Evolutionary conservation across 139 green algal species (phyloP).

Genomic region (Spirogloea muscicola): DNA sequence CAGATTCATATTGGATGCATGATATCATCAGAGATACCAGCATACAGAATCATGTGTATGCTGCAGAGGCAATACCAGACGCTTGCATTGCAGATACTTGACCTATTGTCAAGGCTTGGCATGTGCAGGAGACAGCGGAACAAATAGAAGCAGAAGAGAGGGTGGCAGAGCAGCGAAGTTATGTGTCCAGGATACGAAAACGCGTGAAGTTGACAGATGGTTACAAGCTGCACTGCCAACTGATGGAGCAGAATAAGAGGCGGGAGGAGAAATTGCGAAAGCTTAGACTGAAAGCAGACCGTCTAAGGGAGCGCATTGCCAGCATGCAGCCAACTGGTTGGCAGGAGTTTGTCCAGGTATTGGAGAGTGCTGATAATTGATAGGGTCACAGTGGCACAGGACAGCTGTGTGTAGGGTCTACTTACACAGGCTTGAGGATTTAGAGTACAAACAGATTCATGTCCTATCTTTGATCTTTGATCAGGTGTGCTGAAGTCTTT

Average conservation of each 20-base stretch:
- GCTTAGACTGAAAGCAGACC: slow-evolving; percentile 4
- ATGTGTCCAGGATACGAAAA: slow-evolving; percentile 21
- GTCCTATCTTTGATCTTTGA: not conserved
- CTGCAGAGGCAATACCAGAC: not conserved
- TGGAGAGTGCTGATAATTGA: not conserved
- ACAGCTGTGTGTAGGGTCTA: too few species aligned
- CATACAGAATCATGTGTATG: not conserved
- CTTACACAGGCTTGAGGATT: too few species aligned
- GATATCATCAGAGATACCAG: not conserved
- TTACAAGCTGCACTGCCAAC: slow-evolving; percentile 9
- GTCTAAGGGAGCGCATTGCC: slow-evolving; percentile 25
- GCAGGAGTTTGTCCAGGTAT: slow-evolving; percentile 47
- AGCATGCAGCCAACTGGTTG: slow-evolving; percentile 32
- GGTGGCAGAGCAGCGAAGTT: slow-evolving; percentile 1
- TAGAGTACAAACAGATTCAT: too few species aligned
- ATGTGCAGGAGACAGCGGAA: slow-evolving; percentile 1
- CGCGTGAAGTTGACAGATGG: not conserved
- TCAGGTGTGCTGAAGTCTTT: slow-evolving; percentile 4
- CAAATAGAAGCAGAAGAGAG: slow-evolving; percentile 7
- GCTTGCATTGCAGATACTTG: not conserved
- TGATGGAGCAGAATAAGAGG: slow-evolving; percentile 1
- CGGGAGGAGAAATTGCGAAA: slow-evolving; percentile 19
- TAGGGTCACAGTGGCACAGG: too few species aligned
- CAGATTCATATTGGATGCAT: not conserved
- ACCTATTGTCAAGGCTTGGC: too few species aligned